Base-by-base conservation (phyloP, 495 filamentous ascomycete genomes). In the Neurospora sp. region DNA sequence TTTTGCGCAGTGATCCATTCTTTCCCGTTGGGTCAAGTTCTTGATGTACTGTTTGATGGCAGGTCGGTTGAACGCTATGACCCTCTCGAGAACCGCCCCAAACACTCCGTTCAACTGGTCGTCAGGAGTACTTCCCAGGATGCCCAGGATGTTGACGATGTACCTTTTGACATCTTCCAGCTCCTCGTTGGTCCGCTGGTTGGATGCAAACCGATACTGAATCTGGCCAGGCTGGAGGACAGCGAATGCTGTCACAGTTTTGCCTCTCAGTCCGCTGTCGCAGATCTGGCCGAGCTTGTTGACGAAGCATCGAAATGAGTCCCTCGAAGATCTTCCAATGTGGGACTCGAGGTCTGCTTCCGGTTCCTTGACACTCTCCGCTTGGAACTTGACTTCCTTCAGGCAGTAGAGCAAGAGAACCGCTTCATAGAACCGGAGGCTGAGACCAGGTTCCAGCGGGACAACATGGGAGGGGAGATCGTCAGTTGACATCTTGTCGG, bases 261-360 rank as follows among this genome's bases (percentile, higher is more conserved):
- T 74, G 15, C 73, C 74, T 17, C 72, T 42, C 0, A 19, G 15
- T 10, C 34, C 39, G 48, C 19, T 79, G 73, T 78, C 73, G 73
- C 78, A 81, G 10, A 81, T 75, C 34, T 80, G 78, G 38, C 37
- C 69, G 0, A 80, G 69, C 59, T 80, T 81, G 74, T 81, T 75
- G 39, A 79, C 73, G 21, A 80, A 80, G 39, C 75, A 77, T 8
- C 36, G 40, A 69, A 73, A 79, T 3, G 39, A 69, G 24, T 75
- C 24, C 39, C 71, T 42, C 0, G 71, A 71, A 0, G 73, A 72
- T 24, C 59, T 76, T 38, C 71, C 73, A 17, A 6, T n/a, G 6
- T 8, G 31, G 0, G 36, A 40, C 15, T 77, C 76, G 21, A 76
- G 71, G 37, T 79, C 78, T 1, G 76, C 38, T 8, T 71, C 42